Evolutionary conservation across 169 alveolate genomes (phyloP).

Genomic region (Plasmodium chabaudi): DNA sequence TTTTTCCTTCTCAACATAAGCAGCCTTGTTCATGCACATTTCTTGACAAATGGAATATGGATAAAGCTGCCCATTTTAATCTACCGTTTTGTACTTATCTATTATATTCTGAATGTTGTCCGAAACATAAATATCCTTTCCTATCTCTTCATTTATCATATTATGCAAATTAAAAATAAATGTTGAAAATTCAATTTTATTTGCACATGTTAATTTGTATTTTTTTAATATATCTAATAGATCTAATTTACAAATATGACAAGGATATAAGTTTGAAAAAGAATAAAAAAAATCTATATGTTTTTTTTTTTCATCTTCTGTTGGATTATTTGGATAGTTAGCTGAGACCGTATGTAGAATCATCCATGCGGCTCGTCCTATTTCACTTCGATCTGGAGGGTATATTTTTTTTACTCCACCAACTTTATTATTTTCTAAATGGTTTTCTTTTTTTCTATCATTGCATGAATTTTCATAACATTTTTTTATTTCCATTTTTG

Average conservation of each 20-base stretch:
- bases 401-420: constrained; percentile 33
- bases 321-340: constrained; percentile 85
- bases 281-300: constrained; percentile 81
- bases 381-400: constrained; percentile 88
- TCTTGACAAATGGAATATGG: too few species aligned
- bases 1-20: background rate
- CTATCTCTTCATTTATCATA: constrained; percentile 84
- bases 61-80: background rate
- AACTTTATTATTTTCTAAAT: constrained; percentile 74
- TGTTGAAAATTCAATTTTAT: constrained; percentile 71
- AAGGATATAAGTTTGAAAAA: constrained; percentile 87
- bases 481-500: constrained; percentile 29
- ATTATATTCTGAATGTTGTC: constrained; percentile 25
- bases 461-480: constrained; percentile 50
- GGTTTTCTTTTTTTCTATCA: constrained; percentile 17
- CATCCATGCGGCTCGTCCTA: constrained; percentile 90
- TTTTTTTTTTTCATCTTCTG: constrained; percentile 76
- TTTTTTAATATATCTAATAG: constrained; percentile 77
- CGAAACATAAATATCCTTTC: constrained; percentile 22
- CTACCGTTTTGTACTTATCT: constrained; percentile 19
- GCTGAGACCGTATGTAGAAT: constrained; percentile 88
- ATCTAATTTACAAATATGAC: constrained; percentile 86
- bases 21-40: background rate
- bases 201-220: constrained; percentile 79
- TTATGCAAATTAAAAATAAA: constrained; percentile 88